Evolutionary conservation across 176 grass and related monocot species (phyloP), one percentile per base, ranked within the genome.

Genomic region (Saccharum officinarum): DNA sequence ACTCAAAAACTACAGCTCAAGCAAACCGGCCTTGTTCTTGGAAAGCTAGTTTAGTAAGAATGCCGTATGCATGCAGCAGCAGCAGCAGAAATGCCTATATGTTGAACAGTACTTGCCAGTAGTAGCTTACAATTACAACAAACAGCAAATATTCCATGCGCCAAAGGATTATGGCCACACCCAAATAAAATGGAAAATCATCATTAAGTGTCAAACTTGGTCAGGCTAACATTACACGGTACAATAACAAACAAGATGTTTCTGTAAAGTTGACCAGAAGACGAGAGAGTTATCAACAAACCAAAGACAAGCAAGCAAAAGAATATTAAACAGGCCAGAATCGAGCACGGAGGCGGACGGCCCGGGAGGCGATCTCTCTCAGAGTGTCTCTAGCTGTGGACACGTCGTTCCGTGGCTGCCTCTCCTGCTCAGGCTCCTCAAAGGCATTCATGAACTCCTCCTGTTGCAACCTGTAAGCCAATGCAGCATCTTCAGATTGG

Each of bases 371-470:
- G 76, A 93, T 92, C 26, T 85, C 89, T 85, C 95, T 95, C 37
- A 98, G 60, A 81, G 93, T 92, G 13, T 79, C 89, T 50, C 89
- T 61, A 33, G 93, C 91, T 66, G 87, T 38, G 20, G 91, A 73
- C 36, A 95, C 71, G 0, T 89, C 30, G 38, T 44, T 91, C 17
- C 47, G 75, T 65, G 81, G 81, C 23, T 62, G 86, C 60, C 83
- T 88, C 66, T 80, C 89, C 9, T 22, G 75, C 11, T 76, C 80
- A 33, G 72, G 72, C 16, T 75, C 87, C 30, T 83, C 73, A 46
- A 95, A 93, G 38, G 93, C 91, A 15, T 82, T 87, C 84, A 92
- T 79, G 85, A 93, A 98, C 78, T 98, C 96, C 81, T 95, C 88
- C 64, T 92, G 92, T 11, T 98, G 96, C 86, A 98, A 33, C 67